Evolutionary conservation across 257 asterid species (phyloP), one percentile per base, ranked within the genome.

Genomic region (Nemophila menziesii): DNA sequence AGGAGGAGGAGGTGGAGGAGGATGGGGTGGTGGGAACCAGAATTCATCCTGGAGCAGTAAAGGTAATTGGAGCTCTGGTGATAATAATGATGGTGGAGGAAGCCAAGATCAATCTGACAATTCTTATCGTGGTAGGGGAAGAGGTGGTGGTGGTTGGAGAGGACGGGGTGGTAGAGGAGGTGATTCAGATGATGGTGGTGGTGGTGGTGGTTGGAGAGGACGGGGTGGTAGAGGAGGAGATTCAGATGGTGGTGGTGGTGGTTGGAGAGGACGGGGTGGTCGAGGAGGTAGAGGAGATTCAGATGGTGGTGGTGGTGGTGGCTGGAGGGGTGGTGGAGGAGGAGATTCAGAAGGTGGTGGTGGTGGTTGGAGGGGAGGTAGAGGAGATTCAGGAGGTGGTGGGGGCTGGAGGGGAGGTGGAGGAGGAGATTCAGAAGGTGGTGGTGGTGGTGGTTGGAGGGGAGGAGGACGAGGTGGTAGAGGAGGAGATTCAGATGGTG

Each of bases 141-240:
- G 79, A 60, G 72, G 92, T 52, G 92, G 94, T 57, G 14, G 64
- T 42, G 69, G 93, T 89, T 58, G 89, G 62, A 82, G 79, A 43
- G 77, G 79, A 26, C 79, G 73, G 29, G 77, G 73, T 33, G 89
- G 14, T 22, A 37, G 20, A 22, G 58, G 72, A 34, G 81, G 92
- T 16, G 34, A 57, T 12, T 64, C 61, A n/a, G 65, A 49, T 8
- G 10, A 55, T 22, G 57, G 63, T 22, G 63, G 44, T 55, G 63
- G 64, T 39, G 51, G 92, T 53, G 86, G 86, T 52, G 58, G 83
- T 11, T 80, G 85, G 36, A 52, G 86, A 48, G n/a, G n/a, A n/a
- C n/a, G n/a, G n/a, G n/a, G n/a, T n/a, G 82, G 74, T 33, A 73
- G 68, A 29, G n/a, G 82, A 49, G 71, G 79, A 51, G 62, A 78